Base-by-base conservation (phyloP, 202 grass and related monocot genomes). In the Panicum hallii region DNA sequence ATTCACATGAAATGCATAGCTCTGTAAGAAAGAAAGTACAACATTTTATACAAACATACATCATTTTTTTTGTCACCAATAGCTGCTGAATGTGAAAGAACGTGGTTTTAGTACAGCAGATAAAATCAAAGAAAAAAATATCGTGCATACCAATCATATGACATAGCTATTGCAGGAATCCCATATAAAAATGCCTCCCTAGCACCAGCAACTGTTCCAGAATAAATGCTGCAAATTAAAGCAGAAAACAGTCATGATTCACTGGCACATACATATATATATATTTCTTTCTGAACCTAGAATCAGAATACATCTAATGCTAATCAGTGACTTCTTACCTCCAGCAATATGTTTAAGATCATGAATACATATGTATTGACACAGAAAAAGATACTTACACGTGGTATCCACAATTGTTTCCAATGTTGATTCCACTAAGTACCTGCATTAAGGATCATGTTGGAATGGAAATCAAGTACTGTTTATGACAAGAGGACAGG, bases 181-280 rank as follows among this genome's bases (percentile, higher is more conserved):
- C 90, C 93, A 76, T 88, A 83, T 11, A 99, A 78, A 89, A 99
- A 94, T 79, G 97, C 97, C 83, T 99, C 97, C 72, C 97, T 92
- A 61, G 97, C 93, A 93, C 90, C 97, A 68, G 93, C 97, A 84
- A 99, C 93, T 74, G 97, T 99, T 83, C 93, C 97, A 91, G 93
- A 97, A 80, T 99, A 99, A 72, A 97, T 47, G 70, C 93, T 99
- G 84, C 77, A 97, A 67, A 92, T 68, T 58, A 53, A 88, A 82
- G 40, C 11, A 86, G 67, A 85, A 88, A 42, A 9, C 41, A 54
- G 23, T 83, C 26, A 80, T 61, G 43, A 43, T 67, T 67, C 47
- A 48, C 11, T 84, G 23, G 7, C 67, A 43, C n/a, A 66, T 55
- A 22, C 30, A 63, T 70, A 55, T 26, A 26, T 26, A 26, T 26